A percentile compares a stretch with the other conserved stretches of the same genome.
phyloP scores from a whole-genome alignment of 2,329 filamentous ascomycete species.

The Trichoderma atroviride region DNA sequence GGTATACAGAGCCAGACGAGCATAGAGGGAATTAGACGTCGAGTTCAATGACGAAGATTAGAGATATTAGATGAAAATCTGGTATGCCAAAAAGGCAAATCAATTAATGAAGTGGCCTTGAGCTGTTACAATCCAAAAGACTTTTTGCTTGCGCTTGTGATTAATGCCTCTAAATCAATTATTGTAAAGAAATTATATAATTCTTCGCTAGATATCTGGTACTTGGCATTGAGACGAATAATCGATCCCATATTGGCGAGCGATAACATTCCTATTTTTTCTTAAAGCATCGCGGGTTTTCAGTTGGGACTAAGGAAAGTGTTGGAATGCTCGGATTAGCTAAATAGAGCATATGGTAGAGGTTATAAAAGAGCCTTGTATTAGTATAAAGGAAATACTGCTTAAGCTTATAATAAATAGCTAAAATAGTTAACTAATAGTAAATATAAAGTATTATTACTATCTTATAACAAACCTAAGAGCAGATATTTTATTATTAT shows the following conservation, averaged over 20 bases:
- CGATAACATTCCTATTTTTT: too few relatives aligned
- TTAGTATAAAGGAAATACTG: too few relatives aligned
- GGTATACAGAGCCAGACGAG: constrained; percentile 24
- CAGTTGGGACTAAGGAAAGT: too few relatives aligned
- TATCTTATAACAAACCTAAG: too few relatives aligned
- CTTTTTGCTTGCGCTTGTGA: neutral
- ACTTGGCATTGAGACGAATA: neutral
- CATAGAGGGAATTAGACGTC: constrained; percentile 28
- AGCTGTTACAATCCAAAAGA: neutral
- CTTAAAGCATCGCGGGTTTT: too few relatives aligned
- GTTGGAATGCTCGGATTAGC: too few relatives aligned
- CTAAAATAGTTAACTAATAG: too few relatives aligned
- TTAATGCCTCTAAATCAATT: neutral
- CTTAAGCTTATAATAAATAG: too few relatives aligned
- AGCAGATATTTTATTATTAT: too few relatives aligned
- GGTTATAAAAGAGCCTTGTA: too few relatives aligned
- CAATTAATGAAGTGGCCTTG: constrained; percentile 15
- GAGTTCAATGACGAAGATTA: constrained; percentile 26
- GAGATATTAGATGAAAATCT: constrained; percentile 25
- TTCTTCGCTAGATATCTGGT: neutral
- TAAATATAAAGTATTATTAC: too few relatives aligned
- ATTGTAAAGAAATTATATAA: neutral
- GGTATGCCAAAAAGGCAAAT: constrained; percentile 1
- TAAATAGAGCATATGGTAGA: too few relatives aligned
- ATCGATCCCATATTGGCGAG: neutral